These are phyloP conservation scores for Pyrus hybrid DNA, from an alignment of 331 rosid species.

Conservation along the genomic window DNA sequence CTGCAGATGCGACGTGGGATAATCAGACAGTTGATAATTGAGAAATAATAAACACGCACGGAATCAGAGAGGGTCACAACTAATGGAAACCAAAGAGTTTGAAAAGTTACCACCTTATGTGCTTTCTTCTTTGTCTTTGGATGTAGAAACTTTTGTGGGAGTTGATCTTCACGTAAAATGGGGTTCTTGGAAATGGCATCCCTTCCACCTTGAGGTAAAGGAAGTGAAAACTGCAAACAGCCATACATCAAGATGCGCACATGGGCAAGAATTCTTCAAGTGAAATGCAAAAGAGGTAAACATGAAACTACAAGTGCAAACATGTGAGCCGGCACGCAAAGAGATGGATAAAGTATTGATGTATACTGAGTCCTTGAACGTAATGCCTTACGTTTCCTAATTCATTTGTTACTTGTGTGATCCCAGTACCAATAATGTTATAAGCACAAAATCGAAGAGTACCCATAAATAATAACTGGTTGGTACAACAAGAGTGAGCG, in stretches of 20 bases:
- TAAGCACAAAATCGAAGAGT: neutral
- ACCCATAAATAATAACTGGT: neutral
- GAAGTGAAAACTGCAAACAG: slow-evolving; percentile 69
- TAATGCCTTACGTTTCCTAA: neutral
- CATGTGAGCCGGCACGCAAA: too few relatives aligned
- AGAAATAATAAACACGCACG: neutral
- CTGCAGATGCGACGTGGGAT: slow-evolving; percentile 23
- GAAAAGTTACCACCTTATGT: slow-evolving; percentile 39
- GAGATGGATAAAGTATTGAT: neutral
- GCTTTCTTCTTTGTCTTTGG: slow-evolving; percentile 80
- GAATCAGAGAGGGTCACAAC: neutral
- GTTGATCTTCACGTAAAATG: slow-evolving; percentile 95
- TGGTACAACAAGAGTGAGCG: neutral
- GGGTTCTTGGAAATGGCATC: slow-evolving; percentile 72
- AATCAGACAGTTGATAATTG: neutral
- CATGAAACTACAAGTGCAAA: too few relatives aligned
- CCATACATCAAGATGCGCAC: slow-evolving; percentile 8
- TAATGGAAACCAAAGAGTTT: neutral
- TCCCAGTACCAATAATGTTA: neutral
- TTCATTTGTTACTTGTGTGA: too few relatives aligned
- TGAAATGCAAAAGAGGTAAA: too few relatives aligned
- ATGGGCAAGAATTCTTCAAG: neutral
- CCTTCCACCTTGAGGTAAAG: slow-evolving; percentile 87
- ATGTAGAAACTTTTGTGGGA: slow-evolving; percentile 74
- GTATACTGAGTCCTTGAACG: neutral